Percentiles rank a stretch among this genome's conserved stretches.
Evolutionary conservation across 2,329 filamentous ascomycete genomes (phyloP).

Genomic region (Biscogniauxia mediterranea): DNA sequence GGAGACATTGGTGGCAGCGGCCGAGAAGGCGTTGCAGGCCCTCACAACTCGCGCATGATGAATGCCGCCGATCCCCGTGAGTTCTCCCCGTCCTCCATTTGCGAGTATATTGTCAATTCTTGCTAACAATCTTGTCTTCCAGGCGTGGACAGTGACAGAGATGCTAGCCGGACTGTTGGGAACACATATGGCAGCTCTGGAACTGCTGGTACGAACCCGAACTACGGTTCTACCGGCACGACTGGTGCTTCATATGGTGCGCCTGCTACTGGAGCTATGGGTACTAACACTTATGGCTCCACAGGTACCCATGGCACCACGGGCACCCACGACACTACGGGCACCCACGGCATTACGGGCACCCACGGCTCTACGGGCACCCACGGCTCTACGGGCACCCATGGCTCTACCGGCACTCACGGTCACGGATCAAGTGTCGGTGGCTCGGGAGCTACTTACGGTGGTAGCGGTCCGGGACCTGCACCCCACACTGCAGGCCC

Average conservation of each 20-base stretch:
- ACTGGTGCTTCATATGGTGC: conserved; percentile 6
- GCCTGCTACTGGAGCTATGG: no score
- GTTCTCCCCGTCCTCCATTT: background rate
- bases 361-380: conserved; percentile 6
- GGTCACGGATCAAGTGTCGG: background rate
- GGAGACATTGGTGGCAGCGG: conserved; percentile 31
- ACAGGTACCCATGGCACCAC: no score
- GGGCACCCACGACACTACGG: conserved; percentile 20
- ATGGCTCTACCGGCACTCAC: conserved; percentile 21
- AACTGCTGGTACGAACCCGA: conserved; percentile 15
- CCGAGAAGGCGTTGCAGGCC: conserved; percentile 37
- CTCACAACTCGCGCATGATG: conserved; percentile 41
- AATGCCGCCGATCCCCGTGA: conserved; percentile 50
- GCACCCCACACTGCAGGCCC: conserved; percentile 48
- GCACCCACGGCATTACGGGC: conserved; percentile 18
- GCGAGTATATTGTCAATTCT: no score
- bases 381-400: conserved; percentile 17
- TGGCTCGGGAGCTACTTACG: conserved; percentile 14
- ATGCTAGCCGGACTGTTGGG: conserved; percentile 35
- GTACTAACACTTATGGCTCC: no score
- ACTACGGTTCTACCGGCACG: conserved; percentile 33
- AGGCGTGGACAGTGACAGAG: conserved; percentile 48
- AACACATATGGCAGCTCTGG: conserved; percentile 33
- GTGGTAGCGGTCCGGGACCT: conserved; percentile 28
- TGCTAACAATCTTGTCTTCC: background rate